Conservation (phyloP, 352 stramenopile species). For the Globisporangium acanthophoron region DNA sequence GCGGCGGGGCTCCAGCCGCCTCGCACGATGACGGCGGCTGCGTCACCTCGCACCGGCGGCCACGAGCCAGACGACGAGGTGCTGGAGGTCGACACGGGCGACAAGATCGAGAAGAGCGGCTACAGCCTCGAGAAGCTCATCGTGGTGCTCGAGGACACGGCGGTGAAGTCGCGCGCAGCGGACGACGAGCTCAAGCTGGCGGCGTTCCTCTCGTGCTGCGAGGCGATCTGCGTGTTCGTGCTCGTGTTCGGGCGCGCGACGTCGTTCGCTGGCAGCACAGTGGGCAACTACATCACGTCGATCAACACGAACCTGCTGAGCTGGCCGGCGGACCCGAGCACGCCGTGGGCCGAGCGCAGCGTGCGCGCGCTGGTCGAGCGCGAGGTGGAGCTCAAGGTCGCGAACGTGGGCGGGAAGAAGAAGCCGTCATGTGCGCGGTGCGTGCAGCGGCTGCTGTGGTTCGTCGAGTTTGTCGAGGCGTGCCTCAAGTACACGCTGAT, state of each 20-base stretch:
- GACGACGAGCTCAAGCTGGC: constrained; percentile 38
- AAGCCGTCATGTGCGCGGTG: constrained; percentile 73
- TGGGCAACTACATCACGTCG: constrained; percentile 65
- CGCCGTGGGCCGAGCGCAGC: constrained; percentile 47
- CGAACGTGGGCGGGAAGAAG: constrained; percentile 73
- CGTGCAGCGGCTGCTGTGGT: constrained; percentile 72
- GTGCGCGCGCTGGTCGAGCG: constrained; percentile 51
- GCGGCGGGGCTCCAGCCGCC: background rate
- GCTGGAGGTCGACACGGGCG: constrained; percentile 48
- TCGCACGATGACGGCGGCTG: background rate
- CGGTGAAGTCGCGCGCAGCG: constrained; percentile 23
- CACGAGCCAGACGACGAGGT: constrained; percentile 42
- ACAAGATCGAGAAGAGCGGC: constrained; percentile 27
- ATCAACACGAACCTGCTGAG: constrained; percentile 55
- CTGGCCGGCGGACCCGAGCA: constrained; percentile 28
- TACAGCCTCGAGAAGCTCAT: constrained; percentile 51
- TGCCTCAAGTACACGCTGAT: constrained; percentile 64
- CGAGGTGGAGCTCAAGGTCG: constrained; percentile 57
- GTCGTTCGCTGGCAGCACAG: constrained; percentile 71
- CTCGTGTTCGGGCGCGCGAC: constrained; percentile 74
- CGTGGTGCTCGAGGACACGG: constrained; percentile 25
- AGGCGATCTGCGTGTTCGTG: constrained; percentile 66
- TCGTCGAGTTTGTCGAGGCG: constrained; percentile 80
- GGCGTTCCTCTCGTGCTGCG: constrained; percentile 48
- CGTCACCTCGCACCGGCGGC: background rate